Base-by-base conservation (phyloP, 257 asterid genomes). In the Solanum chiquidenum region DNA sequence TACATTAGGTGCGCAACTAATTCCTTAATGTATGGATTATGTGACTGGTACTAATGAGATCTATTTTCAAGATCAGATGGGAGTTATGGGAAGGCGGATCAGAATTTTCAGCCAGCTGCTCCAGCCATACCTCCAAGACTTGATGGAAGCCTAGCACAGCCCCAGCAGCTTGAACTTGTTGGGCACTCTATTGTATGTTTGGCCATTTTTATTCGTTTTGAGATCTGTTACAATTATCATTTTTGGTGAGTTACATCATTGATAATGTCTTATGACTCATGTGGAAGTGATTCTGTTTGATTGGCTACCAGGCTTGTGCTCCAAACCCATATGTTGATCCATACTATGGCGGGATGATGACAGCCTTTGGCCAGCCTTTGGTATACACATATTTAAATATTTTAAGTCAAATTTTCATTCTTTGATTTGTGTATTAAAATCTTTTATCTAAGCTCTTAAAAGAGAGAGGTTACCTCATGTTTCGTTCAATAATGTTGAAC, bases 301-400 rank as follows among this genome's bases (percentile, higher is more conserved):
- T 69, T 49, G 77, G 83, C 73, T 18, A 35, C 77, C 93, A 96
- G 98, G 98, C 94, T 38, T 92, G 93, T 86, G 94, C 93, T 33
- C 46, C 96, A 69, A 90, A 89, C 89, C 94, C 94, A 13, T 94
- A 92, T 68, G 25, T 88, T 35, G 95, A 94, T 88, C 93, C 93
- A 44, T 94, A 89, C 90, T 93, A 91, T 84, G 98, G 97, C 83
- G 95, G 95, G 87, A 93, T 94, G 94, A 75, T 95, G 93, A 93
- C 96, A 84, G 91, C 95, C 86, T 95, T 92, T 90, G 98, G 98
- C 44, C 98, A 95, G 86, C 98, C 95, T 84, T 88, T 94, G 97
- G 98, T 94, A 94, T 62, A 94, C 46, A 83, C 85, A 9, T 74
- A 35, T 1, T 37, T 77, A 27, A 44, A 6, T 27, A 68, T 49